Base-by-base conservation (phyloP, 2,329 filamentous ascomycete genomes). In the Alternaria sp. region DNA sequence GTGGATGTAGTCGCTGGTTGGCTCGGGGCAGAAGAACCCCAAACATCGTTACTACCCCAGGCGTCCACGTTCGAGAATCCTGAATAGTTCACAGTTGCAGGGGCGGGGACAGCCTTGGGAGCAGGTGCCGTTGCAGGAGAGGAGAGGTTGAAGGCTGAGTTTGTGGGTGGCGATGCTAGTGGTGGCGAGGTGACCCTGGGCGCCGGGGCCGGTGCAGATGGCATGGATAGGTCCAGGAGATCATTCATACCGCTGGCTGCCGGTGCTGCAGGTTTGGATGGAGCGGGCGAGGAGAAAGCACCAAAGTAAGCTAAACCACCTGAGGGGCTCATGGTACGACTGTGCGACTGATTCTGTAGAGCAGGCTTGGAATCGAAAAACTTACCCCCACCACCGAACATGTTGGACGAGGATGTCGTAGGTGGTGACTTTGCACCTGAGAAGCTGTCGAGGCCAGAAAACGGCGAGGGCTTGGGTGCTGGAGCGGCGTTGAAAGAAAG, bases 41-140 rank as follows among this genome's bases (percentile, higher is more conserved):
- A 99, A 3, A 91, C 93, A 77, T 94, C 92, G 58, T 85, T 86
- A 10, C 82, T 85, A 44, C 92, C 93, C 92, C 93, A 97, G 0
- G 93, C 89, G 72, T 96, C 92, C 57, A 90, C 82, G 62, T 80
- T 81, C 23, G 80, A 80, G 40, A 84, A 78, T 10, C 77, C 74
- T n/a, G 78, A 77, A 51, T 80, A 79, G 51, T 69, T 74, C 2
- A 78, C 72, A 4, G 74, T 71, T 45, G 62, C 71, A 13, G 72
- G 67, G 1, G 76, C 70, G 3, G 75, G 74, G 51, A 58, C 66
- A 4, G 77, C 64, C 40, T 68, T 67, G 14, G 70, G 58, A 31
- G 72, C 60, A 21, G 80, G 73, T 5, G 71, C 61, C n/a, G 77
- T 65, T 4, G 75, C 67, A 11, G 77, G 72, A 17, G 71, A 62